Percentiles rank a stretch among this genome's conserved stretches.
Evolutionary conservation across 2,329 filamentous ascomycete species (phyloP).

Genomic region (Lizonia empirigonia): DNA sequence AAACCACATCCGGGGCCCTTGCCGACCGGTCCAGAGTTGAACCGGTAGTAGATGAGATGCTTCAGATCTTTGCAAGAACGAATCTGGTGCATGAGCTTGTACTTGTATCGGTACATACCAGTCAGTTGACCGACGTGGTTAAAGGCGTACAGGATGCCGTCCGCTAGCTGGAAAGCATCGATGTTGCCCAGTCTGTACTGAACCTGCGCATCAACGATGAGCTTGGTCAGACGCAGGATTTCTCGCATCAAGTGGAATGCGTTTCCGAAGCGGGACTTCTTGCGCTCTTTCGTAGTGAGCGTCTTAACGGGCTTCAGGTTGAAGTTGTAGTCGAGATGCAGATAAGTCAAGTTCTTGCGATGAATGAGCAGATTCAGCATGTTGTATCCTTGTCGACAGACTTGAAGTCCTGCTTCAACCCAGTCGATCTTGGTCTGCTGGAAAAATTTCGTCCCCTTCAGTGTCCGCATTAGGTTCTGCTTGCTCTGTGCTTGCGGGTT

Average conservation of each 20-base stretch:
- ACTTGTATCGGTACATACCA: slow-evolving; percentile 99
- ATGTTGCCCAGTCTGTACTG: slow-evolving; percentile 98
- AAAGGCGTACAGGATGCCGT: slow-evolving; percentile 98
- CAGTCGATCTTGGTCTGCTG: slow-evolving; percentile 99
- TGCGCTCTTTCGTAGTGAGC: slow-evolving; percentile 95
- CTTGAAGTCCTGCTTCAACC: slow-evolving; percentile 98
- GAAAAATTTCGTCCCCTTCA: slow-evolving; percentile 99
- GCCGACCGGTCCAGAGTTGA: slow-evolving; percentile 94
- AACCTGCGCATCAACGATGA: slow-evolving; percentile 98
- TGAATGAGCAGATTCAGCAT: slow-evolving; percentile 98
- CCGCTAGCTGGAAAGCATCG: slow-evolving; percentile 96
- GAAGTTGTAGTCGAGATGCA: slow-evolving; percentile 99
- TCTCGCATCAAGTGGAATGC: slow-evolving; percentile 99
- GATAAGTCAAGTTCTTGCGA: slow-evolving; percentile 95
- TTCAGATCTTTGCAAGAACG: slow-evolving; percentile 98
- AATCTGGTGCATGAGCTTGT: slow-evolving; percentile 99
- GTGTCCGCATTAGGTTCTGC: slow-evolving; percentile 83
- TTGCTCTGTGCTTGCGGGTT: slow-evolving; percentile 94
- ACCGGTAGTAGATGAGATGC: slow-evolving; percentile 98
- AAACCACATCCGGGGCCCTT: slow-evolving; percentile 98
- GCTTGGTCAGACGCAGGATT: slow-evolving; percentile 91
- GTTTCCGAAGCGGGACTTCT: slow-evolving; percentile 99
- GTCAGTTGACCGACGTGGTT: slow-evolving; percentile 98
- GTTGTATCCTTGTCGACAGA: slow-evolving; percentile 97
- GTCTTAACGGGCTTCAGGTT: slow-evolving; percentile 99